Percentiles rank a stretch among this genome's conserved stretches.
These are phyloP conservation scores for Colletotrichum brevisporum DNA, from an alignment of 2,329 filamentous ascomycete species.

Conservation along the genomic window DNA sequence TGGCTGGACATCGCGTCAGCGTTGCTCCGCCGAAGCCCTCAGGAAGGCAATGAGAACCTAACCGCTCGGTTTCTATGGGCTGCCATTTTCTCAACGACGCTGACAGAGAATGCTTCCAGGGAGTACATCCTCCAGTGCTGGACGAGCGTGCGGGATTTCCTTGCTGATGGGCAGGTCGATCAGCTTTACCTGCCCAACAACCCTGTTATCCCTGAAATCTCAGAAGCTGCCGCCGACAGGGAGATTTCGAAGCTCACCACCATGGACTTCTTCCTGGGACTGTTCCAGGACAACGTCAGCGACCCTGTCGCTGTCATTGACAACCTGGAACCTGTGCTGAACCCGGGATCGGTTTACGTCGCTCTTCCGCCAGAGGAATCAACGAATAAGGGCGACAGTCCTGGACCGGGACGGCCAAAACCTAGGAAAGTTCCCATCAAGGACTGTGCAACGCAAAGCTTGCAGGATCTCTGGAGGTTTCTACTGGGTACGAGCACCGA, in stretches of 20 bases:
- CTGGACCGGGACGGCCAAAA: slow-evolving; percentile 29
- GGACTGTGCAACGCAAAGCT: slow-evolving; percentile 67
- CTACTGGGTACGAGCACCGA: slow-evolving; percentile 85
- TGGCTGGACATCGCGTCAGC: slow-evolving; percentile 67
- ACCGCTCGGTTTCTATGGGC: slow-evolving; percentile 71
- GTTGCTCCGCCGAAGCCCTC: slow-evolving; percentile 55
- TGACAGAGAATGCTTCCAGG: slow-evolving; percentile 66
- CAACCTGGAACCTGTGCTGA: slow-evolving; percentile 90
- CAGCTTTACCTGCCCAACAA: slow-evolving; percentile 84
- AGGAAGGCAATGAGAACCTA: slow-evolving; percentile 54
- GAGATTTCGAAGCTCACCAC: slow-evolving; percentile 94
- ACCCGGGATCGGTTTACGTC: slow-evolving; percentile 72
- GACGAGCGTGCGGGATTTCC: slow-evolving; percentile 69
- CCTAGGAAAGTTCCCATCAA: slow-evolving; percentile 57
- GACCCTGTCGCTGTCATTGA: slow-evolving; percentile 91
- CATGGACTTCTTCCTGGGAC: slow-evolving; percentile 93
- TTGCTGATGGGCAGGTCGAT: slow-evolving; percentile 56
- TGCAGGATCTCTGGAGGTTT: slow-evolving; percentile 88
- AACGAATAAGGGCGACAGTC: slow-evolving; percentile 38
- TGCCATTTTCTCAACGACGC: slow-evolving; percentile 66
- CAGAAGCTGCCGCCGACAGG: slow-evolving; percentile 84
- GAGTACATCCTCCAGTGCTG: slow-evolving; percentile 72
- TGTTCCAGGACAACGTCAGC: slow-evolving; percentile 87
- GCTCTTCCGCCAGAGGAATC: slow-evolving; percentile 40
- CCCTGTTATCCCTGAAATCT: slow-evolving; percentile 88